Base-by-base conservation (phyloP, 2,329 filamentous ascomycete species). In the Xylaria sp. region DNA sequence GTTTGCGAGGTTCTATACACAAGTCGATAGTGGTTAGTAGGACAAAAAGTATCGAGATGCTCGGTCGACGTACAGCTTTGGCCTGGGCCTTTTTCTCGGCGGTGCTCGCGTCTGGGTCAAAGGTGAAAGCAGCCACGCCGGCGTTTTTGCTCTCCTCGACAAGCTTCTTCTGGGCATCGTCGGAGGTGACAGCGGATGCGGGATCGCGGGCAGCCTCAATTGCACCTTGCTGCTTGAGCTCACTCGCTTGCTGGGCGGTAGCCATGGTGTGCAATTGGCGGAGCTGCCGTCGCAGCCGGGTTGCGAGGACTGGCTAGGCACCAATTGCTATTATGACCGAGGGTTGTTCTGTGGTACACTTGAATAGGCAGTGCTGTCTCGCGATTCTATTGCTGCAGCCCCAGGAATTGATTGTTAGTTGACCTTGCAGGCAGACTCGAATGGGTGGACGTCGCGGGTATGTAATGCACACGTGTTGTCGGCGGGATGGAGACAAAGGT, bases 61-160 rank as follows among this genome's bases (percentile, higher is more conserved):
- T 58, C 47, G 17, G 53, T 51, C 56, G 51, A 85, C 91, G 75
- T 85, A 97, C 93, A 77, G 90, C 88, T 85, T 87, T 85, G 24
- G 92, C 90, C 78, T 94, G 92, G 36, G 91, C 91, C 69, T 88
- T 90, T 84, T 99, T 99, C 80, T 97, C 86, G 78, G 94, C 93
- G 0, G 91, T 86, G 51, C 86, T 90, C 50, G 94, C 94, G 83
- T 97, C 83, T 0, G 96, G 93, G 78, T 99, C 88, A 82, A 98
- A 99, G 70, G 90, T 88, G 78, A 92, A 96, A 71, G 93, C 94
- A 34, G 90, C 83, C 27, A 92, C 88, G 50, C 96, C 96, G 12
- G 91, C 93, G 75, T 92, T 91, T 76, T 86, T 89, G 73, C 93
- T 93, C 79, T 97, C 90, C 62, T 92, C 85, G 30, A 97, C 85